Base-by-base conservation (phyloP, 192 early-diverging fungal genomes). In the Pilobolus umbonatus region DNA sequence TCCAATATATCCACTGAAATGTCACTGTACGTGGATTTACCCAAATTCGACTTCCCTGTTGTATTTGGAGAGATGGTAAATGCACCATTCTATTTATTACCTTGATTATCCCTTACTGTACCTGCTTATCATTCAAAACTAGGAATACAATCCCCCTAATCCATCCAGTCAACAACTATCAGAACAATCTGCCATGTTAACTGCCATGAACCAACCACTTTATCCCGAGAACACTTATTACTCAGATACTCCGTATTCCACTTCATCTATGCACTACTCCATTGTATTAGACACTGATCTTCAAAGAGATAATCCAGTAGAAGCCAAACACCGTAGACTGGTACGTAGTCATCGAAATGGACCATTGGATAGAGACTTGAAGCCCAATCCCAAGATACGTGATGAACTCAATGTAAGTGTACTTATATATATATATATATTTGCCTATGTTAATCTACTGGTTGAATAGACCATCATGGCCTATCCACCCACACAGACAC, bases 31-130 rank as follows among this genome's bases (percentile, higher is more conserved):
- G 78, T 99, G 19, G 87, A 95, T 43, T 77, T 99, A 25, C 94
- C 95, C 2, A 87, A 85, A 61, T 99, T 98, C 71, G 94, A 98
- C 71, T 98, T 99, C 74, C 92, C 94, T 3, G 76, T 98, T n/a
- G 85, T 96, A 14, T 94, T 82, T 75, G 85, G 91, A 60, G 94
- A 99, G 57, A 60, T 75, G 32, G 82, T 89, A 82, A 72, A 82
- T 74, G 28, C 2, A 30, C 48, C 1, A 22, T 19, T 3, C 46
- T 26, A 14, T 12, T 9, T 15, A 49, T 29, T 2, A 24, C 25
- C 25, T 5, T 5, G 1, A 49, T 15, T 49, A 28, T 49, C 47
- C 8, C 47, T n/a, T 25, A 49, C 22, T 28, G 7, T 49, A 49
- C 47, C n/a, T n/a, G n/a, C n/a, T n/a, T n/a, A n/a, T n/a, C n/a